phyloP scores from a whole-genome alignment of 192 early-diverging fungal species.

The Allomyces javanicus region DNA sequence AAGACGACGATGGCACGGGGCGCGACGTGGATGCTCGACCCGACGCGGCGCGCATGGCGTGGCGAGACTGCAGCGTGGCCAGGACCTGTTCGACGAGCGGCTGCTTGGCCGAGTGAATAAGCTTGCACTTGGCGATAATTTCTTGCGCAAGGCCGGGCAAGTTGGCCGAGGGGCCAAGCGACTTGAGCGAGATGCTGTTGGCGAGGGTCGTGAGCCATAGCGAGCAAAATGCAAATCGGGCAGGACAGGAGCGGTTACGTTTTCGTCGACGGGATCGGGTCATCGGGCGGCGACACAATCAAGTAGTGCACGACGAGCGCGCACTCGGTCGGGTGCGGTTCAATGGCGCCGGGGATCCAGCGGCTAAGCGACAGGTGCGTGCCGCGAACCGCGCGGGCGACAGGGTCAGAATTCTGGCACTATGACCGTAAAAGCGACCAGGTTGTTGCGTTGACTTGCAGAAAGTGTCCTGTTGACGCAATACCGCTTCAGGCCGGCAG shows the following conservation, averaged over 20 bases:
- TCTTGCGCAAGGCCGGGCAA: background rate
- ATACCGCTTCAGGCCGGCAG: too few relatives aligned
- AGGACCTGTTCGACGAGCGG: background rate
- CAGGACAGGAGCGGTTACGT: background rate
- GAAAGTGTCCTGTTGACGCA: too few relatives aligned
- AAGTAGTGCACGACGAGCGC: slow-evolving; percentile 1
- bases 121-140: background rate
- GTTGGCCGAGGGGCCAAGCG: too few relatives aligned
- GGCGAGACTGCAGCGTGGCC: background rate
- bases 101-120: background rate
- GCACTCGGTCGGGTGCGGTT: background rate
- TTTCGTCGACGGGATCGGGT: background rate
- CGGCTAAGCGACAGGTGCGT: background rate
- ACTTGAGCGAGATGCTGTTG: background rate
- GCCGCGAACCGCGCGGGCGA: too few relatives aligned
- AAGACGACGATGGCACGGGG: background rate
- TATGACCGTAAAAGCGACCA: too few relatives aligned
- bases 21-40: background rate
- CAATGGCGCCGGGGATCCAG: background rate
- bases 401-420: too few relatives aligned
- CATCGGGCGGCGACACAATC: background rate
- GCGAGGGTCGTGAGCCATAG: background rate
- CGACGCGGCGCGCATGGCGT: background rate
- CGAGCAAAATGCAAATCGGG: background rate
- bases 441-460: too few relatives aligned